phyloP scores from a whole-genome alignment of 192 early-diverging fungal genomes.

The Ambispora gerdemannii region DNA sequence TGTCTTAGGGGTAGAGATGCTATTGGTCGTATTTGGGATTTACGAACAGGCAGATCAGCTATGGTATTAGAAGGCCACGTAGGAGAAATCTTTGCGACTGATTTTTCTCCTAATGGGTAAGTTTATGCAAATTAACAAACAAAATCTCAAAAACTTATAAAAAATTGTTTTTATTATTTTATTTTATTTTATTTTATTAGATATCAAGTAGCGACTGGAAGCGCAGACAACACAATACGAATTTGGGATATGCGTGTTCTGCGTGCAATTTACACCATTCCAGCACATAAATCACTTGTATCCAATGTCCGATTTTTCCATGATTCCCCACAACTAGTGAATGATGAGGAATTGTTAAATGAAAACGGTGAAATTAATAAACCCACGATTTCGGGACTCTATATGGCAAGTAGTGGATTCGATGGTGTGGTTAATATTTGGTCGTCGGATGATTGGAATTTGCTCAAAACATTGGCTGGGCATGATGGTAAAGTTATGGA shows the following conservation, averaged over 20 bases:
- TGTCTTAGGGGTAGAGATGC: conserved; percentile 81
- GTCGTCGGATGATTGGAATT: conserved; percentile 91
- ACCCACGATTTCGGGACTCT: conserved; percentile 61
- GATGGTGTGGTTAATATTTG: conserved; percentile 93
- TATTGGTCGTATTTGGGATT: conserved; percentile 94
- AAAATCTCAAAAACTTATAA: not conserved
- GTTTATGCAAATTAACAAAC: not conserved
- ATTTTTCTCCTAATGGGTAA: conserved; percentile 88
- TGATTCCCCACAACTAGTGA: conserved; percentile 34
- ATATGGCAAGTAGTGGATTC: conserved; percentile 76
- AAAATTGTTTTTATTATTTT: not conserved
- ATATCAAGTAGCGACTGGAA: conserved; percentile 87
- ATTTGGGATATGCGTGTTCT: conserved; percentile 90
- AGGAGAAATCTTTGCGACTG: conserved; percentile 81
- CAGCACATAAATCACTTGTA: conserved; percentile 89
- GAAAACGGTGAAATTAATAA: too few relatives aligned
- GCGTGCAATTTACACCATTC: conserved; percentile 74
- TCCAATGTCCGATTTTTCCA: conserved; percentile 73
- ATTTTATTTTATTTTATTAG: conserved; percentile 22
- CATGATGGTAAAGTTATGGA: conserved; percentile 89
- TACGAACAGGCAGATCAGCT: conserved; percentile 85
- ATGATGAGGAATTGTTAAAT: conserved; percentile 32
- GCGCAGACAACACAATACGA: conserved; percentile 86
- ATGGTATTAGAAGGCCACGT: conserved; percentile 90
- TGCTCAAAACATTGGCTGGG: conserved; percentile 81